These are phyloP conservation scores for Trichoderma asperelloides DNA, from an alignment of 495 filamentous ascomycete species.

Conservation along the genomic window DNA sequence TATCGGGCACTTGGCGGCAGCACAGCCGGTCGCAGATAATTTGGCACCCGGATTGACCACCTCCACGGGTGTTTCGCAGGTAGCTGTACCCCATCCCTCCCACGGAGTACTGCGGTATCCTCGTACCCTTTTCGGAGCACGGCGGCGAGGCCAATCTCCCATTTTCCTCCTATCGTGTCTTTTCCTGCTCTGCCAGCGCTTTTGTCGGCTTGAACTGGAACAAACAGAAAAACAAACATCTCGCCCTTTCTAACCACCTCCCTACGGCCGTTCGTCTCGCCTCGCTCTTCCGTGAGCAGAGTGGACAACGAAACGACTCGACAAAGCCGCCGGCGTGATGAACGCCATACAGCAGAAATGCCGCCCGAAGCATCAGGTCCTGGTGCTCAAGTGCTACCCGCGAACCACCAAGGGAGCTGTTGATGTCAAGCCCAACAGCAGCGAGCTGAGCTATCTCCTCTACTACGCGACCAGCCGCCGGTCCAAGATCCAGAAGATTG, in stretches of 20 bases:
- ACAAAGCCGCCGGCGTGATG: constrained; percentile 28
- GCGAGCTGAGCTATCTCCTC: constrained; percentile 87
- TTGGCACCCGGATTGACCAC: too few species aligned
- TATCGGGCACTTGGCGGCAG: too few species aligned
- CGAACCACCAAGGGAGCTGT: constrained; percentile 77
- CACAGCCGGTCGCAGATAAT: too few species aligned
- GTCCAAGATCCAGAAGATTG: constrained; percentile 90
- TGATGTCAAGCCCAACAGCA: constrained; percentile 86
- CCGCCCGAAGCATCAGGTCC: constrained; percentile 86
- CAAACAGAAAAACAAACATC: neutral
- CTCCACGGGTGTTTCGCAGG: neutral
- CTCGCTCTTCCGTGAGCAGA: constrained; percentile 1
- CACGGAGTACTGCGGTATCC: neutral
- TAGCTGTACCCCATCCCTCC: neutral
- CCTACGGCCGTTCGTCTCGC: neutral
- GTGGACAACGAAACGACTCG: neutral
- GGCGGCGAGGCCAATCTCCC: constrained; percentile 5
- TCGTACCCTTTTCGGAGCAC: neutral
- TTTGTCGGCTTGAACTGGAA: neutral
- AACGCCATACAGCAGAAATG: constrained; percentile 49
- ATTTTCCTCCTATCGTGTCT: constrained; percentile 7
- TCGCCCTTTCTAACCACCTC: neutral
- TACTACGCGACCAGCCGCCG: constrained; percentile 90
- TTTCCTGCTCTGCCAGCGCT: neutral
- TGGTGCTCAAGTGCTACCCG: constrained; percentile 90